Evolutionary conservation across 345 rosid genomes (phyloP), one percentile per base, ranked within the genome.

Genomic region (Laguncularia racemosa): DNA sequence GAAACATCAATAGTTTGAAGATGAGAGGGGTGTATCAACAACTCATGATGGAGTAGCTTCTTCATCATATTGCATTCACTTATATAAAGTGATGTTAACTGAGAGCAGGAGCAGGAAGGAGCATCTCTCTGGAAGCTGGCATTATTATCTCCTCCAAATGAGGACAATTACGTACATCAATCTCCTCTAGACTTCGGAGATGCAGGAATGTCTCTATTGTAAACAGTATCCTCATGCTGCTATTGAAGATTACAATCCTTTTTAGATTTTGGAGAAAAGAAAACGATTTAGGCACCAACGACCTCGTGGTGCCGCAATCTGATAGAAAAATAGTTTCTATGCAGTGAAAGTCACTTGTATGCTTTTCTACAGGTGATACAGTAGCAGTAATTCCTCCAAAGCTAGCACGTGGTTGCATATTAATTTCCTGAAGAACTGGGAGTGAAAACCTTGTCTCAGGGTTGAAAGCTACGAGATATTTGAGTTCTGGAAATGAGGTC

Each of bases 131-230:
- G 7, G 40, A 33, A 33, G 40, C 11, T 33, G 40, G 40, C 40
- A 33, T 33, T 15, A 69, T 56, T 67, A 75, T 65, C 62, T 63
- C 71, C 59, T 66, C 70, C 55, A 69, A 13, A 49, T 49, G 0
- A 0, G 13, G 0, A 55, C 75, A 67, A 13, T 4, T 0, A 0
- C 0, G 0, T 12, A 69, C 65, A 0, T 0, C 2, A 44, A 76
- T 44, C 3, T 19, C 55, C 52, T 64, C 65, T 45, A 73, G 23
- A 50, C 61, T 11, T 44, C 20, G 60, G 23, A 46, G 60, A 46
- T 16, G 60, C 18, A 33, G 40, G 40, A 33, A 33, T 10, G 7
- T 33, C 40, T 33, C 40, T 33, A 10, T 33, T 9, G 40, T 33
- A 33, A 33, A 9, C 40, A 33, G 40, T 33, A 33, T 33, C 10